phyloP scores from a whole-genome alignment of 2,329 filamentous ascomycete species.

The Orbilia brochopaga region DNA sequence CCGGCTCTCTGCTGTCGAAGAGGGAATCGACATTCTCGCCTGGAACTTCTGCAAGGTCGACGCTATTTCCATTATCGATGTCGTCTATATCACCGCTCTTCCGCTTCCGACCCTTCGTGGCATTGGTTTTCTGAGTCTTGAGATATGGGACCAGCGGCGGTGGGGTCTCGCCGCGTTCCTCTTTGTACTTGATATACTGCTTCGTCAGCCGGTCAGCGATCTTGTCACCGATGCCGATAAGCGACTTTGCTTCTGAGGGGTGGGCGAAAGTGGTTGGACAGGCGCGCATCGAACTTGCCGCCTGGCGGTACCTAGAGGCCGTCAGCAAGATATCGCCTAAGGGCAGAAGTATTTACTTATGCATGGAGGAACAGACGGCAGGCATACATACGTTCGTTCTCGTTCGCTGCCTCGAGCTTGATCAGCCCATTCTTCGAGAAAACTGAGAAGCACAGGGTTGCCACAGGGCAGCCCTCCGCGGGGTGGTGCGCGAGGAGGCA shows the following conservation, averaged over 20 bases:
- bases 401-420: conserved; percentile 62
- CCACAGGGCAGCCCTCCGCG: conserved; percentile 59
- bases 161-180: conserved; percentile 50
- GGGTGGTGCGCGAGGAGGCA: conserved; percentile 7
- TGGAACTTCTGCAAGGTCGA: not conserved
- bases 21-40: conserved; percentile 25
- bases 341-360: not conserved
- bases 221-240: conserved; percentile 76
- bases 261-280: conserved; percentile 75
- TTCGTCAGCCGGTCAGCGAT: conserved; percentile 73
- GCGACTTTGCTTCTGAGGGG: conserved; percentile 72
- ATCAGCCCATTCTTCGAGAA: conserved; percentile 80
- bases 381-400: conserved; percentile 26
- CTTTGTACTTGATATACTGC: conserved; percentile 54
- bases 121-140: conserved; percentile 12
- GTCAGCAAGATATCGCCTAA: too few relatives aligned
- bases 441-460: conserved; percentile 74
- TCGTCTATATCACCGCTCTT: conserved; percentile 18
- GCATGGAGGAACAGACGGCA: not conserved
- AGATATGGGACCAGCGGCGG: conserved; percentile 45
- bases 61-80: not conserved
- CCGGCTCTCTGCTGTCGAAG: conserved; percentile 38
- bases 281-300: conserved; percentile 76
- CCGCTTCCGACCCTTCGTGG: conserved; percentile 1
- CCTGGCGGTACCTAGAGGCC: conserved; percentile 77